Conservation (phyloP, 495 filamentous ascomycete species). For the Podospora conica region DNA sequence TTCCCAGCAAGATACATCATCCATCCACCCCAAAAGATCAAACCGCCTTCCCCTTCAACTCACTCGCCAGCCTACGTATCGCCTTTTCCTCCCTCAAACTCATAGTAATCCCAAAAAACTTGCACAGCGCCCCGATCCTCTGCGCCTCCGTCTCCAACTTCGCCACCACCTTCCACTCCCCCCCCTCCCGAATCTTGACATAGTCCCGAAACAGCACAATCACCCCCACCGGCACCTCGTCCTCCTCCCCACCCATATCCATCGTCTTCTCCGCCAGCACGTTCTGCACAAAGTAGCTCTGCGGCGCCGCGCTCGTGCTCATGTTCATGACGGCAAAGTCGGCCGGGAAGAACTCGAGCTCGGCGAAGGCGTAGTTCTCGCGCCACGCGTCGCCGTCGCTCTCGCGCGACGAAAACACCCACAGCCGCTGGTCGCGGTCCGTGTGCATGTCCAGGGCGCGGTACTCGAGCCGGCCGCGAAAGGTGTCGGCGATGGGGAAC, state of each 20-base stretch:
- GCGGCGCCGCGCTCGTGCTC: constrained; percentile 32
- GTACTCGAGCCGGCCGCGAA: constrained; percentile 20
- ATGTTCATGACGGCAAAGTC: constrained; percentile 60
- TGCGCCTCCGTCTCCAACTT: constrained; percentile 46
- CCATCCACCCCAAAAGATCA: too few species aligned
- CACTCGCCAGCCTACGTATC: constrained; percentile 47
- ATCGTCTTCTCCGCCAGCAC: constrained; percentile 31
- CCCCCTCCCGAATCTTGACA: constrained; percentile 52
- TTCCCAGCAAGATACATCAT: too few species aligned
- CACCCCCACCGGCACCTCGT: constrained; percentile 16
- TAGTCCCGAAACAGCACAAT: constrained; percentile 51
- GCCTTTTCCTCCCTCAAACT: constrained; percentile 44
- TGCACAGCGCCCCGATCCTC: constrained; percentile 44
- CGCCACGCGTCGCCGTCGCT: constrained; percentile 23
- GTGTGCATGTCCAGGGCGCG: constrained; percentile 23
- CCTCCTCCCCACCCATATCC: constrained; percentile 34
- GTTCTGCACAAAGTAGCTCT: constrained; percentile 38
- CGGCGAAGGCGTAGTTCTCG: constrained; percentile 37
- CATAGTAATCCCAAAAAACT: constrained; percentile 52
- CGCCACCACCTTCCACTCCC: constrained; percentile 42
- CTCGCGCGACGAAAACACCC: constrained; percentile 38
- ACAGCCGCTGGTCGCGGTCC: constrained; percentile 28
- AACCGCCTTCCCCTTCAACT: constrained; percentile 28
- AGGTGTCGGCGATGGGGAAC: constrained; percentile 8
- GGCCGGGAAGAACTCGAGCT: constrained; percentile 36